These are phyloP conservation scores for Fusarium poae DNA, from an alignment of 2,329 filamentous ascomycete species.

Conservation along the genomic window DNA sequence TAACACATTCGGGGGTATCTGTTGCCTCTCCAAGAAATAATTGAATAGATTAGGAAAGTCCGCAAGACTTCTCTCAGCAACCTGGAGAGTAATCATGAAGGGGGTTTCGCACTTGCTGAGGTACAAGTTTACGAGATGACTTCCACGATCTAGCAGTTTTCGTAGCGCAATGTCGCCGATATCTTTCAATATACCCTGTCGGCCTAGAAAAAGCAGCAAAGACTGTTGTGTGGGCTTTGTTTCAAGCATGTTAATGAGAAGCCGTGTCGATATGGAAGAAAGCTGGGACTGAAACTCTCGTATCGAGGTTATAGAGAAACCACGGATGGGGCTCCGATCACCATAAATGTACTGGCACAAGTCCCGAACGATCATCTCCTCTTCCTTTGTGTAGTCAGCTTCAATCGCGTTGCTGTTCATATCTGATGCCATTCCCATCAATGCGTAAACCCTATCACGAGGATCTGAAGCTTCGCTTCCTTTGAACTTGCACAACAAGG, in stretches of 20 bases:
- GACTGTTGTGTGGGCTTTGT: fast-evolving
- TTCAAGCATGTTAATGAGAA: not conserved
- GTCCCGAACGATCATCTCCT: not conserved
- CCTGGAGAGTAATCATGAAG: fast-evolving
- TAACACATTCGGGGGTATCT: not conserved
- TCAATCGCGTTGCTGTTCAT: fast-evolving
- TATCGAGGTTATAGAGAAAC: not conserved
- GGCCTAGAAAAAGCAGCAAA: not conserved
- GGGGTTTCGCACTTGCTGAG: not conserved
- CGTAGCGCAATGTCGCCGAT: fast-evolving
- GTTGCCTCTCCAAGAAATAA: fast-evolving
- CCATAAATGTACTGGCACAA: not conserved
- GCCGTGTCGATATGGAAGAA: not conserved
- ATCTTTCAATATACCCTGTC: not conserved
- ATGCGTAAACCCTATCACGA: conserved; percentile 16
- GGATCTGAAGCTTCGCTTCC: conserved; percentile 12
- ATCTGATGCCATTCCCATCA: conserved; percentile 18
- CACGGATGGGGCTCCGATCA: not conserved
- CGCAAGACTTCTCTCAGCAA: not conserved
- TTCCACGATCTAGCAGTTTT: not conserved
- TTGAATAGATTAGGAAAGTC: not conserved
- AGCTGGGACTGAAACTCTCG: not conserved
- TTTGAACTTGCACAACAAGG: conserved; percentile 8
- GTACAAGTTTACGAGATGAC: fast-evolving
- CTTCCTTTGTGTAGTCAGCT: conserved; percentile 8